Evolutionary conservation across 179 eudicot species (phyloP).

Genomic region (Sideroxylon spinosum): DNA sequence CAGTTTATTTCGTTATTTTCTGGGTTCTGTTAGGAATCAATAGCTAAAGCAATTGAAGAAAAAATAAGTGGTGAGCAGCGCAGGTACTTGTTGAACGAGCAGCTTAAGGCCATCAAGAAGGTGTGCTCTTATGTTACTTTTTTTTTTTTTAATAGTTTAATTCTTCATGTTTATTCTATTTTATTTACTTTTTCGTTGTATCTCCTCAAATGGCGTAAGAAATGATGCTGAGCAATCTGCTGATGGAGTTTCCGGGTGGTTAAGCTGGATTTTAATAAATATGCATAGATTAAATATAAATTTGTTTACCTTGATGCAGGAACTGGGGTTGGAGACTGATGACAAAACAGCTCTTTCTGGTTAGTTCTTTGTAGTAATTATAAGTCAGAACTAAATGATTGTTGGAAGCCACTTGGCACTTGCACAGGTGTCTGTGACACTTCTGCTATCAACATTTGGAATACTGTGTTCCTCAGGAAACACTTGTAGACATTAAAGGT

Average conservation of each 20-base stretch:
- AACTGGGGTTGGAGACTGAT: conserved; percentile 91
- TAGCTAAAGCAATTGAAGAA: conserved; percentile 98
- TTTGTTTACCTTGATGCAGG: conserved; percentile 42
- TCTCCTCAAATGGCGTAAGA: background rate
- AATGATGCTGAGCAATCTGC: background rate
- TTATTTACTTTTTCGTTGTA: background rate
- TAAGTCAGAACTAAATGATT: background rate
- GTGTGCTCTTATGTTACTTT: conserved; percentile 20
- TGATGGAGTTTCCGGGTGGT: background rate
- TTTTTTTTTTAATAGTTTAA: no score
- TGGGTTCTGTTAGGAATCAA: conserved; percentile 61
- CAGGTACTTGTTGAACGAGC: conserved; percentile 92
- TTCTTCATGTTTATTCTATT: background rate
- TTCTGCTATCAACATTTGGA: background rate
- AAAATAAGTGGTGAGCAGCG: conserved; percentile 98
- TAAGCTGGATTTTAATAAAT: conserved; percentile 1
- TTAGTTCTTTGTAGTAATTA: conserved; percentile 32
- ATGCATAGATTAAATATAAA: background rate
- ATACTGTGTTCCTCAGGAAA: background rate
- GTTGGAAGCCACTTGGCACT: background rate
- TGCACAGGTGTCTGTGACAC: background rate
- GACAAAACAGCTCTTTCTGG: conserved; percentile 97
- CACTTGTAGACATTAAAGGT: background rate
- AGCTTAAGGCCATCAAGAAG: conserved; percentile 97
- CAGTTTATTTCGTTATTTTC: background rate